A percentile compares a stretch with the other conserved stretches of the same genome.
These are phyloP conservation scores for Pythium monospermum DNA, from an alignment of 352 stramenopile species.

Conservation along the genomic window DNA sequence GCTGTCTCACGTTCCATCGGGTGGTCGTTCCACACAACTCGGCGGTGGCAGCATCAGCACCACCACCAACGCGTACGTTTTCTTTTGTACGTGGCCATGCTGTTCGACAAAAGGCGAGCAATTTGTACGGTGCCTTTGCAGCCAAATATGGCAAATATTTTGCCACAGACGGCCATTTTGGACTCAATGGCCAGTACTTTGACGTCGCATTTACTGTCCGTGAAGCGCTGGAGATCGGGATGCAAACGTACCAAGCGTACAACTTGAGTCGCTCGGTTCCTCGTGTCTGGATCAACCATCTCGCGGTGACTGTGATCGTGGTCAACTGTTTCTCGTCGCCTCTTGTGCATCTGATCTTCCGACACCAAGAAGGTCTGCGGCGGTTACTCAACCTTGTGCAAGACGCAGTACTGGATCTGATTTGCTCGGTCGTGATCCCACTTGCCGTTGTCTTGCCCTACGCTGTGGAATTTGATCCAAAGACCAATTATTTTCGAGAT, in stretches of 20 bases:
- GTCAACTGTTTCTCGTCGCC: constrained; percentile 1
- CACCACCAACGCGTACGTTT: no score
- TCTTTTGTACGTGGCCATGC: no score
- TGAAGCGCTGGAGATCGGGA: not conserved
- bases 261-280: constrained; percentile 2
- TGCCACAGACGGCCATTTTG: not conserved
- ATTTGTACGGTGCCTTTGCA: no score
- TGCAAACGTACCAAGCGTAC: constrained; percentile 8
- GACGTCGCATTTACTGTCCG: not conserved
- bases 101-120: no score
- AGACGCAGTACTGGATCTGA: constrained; percentile 8
- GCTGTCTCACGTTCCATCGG: no score
- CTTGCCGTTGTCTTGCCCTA: constrained; percentile 4
- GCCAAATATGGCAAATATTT: no score
- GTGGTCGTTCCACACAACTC: no score
- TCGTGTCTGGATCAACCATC: constrained; percentile 1
- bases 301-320: not conserved
- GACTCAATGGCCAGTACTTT: constrained; percentile 1
- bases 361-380: not conserved
- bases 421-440: constrained; percentile 4
- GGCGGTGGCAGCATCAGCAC: no score
- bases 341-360: not conserved
- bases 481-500: not conserved
- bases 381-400: not conserved
- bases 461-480: not conserved